These are phyloP conservation scores for Carex kokanica DNA, from an alignment of 176 grass and related monocot genomes.

Conservation along the genomic window DNA sequence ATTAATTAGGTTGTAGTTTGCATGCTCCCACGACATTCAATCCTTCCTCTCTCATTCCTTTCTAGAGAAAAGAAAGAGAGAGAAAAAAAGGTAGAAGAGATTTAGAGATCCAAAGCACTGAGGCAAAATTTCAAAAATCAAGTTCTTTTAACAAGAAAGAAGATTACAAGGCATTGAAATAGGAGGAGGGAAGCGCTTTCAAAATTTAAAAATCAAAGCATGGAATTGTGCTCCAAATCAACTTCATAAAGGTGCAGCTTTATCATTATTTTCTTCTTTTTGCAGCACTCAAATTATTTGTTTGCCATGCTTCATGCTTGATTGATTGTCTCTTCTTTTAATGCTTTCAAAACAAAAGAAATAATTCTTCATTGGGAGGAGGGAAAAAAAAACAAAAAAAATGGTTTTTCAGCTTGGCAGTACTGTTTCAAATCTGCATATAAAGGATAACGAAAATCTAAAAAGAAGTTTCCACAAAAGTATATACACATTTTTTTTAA, in stretches of 20 bases:
- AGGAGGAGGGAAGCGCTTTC: slow-evolving; percentile 29
- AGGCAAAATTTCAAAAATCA: slow-evolving; percentile 4
- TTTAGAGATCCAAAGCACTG: slow-evolving; percentile 2
- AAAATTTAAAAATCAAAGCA: slow-evolving; percentile 27
- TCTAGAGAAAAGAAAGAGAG: background rate
- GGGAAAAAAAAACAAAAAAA: slow-evolving; percentile 15
- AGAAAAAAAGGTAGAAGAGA: background rate
- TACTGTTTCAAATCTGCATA: slow-evolving; percentile 15
- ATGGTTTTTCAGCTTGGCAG: background rate
- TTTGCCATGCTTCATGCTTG: slow-evolving; percentile 33
- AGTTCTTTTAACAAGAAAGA: slow-evolving; percentile 10
- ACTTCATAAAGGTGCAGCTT: slow-evolving; percentile 17
- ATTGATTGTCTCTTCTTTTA: slow-evolving; percentile 29
- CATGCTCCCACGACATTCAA: slow-evolving; percentile 20
- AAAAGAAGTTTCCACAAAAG: background rate
- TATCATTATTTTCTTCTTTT: slow-evolving; percentile 19
- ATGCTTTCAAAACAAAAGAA: background rate
- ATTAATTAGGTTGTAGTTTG: slow-evolving; percentile 18
- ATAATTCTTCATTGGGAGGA: background rate
- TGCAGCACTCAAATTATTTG: slow-evolving; percentile 20
- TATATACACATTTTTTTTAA: background rate
- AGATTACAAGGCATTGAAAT: background rate
- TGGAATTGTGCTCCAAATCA: slow-evolving; percentile 24
- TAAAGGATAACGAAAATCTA: background rate
- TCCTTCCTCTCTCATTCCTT: background rate